Base-by-base conservation (phyloP, 2,329 filamentous ascomycete genomes). In the Beauveria bassiana region DNA sequence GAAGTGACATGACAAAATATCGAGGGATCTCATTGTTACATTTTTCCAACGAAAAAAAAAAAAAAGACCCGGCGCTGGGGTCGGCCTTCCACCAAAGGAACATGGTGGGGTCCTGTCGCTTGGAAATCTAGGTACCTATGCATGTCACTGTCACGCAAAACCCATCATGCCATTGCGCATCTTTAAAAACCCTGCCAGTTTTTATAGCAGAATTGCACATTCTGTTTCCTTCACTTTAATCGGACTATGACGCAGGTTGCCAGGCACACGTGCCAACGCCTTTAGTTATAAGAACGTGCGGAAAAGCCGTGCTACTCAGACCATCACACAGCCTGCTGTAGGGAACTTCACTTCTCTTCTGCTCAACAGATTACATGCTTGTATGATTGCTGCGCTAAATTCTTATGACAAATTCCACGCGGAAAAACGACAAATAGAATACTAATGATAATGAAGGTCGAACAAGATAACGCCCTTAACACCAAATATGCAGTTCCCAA, bases 401-500 rank as follows among this genome's bases (percentile, higher is more conserved):
- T 52, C 40, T 9, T 52, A 52, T 62, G 61, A 64, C 53, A 45
- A 64, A 63, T 62, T 49, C 55, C 42, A 65, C 49, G 61, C 62
- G 63, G 63, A 62, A 38, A 62, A 61, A 64, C 53, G 46, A 59
- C 64, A 65, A 67, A 73, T 71, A 67, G 70, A 71, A 70, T 70
- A 71, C 71, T 68, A 70, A 70, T 66, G 69, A 68, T 70, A 68
- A 67, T 69, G 69, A 71, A 69, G 70, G 66, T 67, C 74, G 71
- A 74, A 69, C 34, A 70, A 68, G 68, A 74, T 71, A 81, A 83
- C 79, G 78, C 81, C 81, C 64, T 72, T 78, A 82, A 81, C 79
- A 80, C 81, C 71, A 79, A 82, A 79, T 77, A 83, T 83, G 81
- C 81, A 82, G 75, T 76, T 74, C 78, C 73, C 73, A 71, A 81